Percentiles rank a stretch among this genome's conserved stretches.
These are phyloP conservation scores for Cardamine occulta DNA, from an alignment of 345 rosid species.

Conservation along the genomic window DNA sequence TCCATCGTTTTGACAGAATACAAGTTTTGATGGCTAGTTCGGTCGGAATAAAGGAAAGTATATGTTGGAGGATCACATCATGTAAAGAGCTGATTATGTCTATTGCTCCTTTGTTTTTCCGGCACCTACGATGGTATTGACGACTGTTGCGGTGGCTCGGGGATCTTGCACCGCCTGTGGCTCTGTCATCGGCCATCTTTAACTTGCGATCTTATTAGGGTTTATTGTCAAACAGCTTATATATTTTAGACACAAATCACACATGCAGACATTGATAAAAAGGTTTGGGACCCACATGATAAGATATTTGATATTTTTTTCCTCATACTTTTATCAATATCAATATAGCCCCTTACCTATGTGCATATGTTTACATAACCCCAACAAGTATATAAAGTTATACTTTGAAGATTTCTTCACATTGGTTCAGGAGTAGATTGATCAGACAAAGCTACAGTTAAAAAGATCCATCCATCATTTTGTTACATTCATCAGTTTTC, in stretches of 20 bases:
- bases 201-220: background rate
- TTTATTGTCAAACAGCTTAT: background rate
- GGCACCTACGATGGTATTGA: no score
- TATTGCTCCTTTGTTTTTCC: background rate
- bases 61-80: no score
- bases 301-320: background rate
- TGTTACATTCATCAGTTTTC: background rate
- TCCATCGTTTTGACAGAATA: background rate
- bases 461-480: no score
- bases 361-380: background rate
- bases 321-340: background rate
- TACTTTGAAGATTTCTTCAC: background rate
- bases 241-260: no score
- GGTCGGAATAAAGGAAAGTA: background rate
- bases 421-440: background rate
- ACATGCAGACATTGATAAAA: no score
- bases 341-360: slow-evolving; percentile 2
- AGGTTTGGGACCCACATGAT: background rate
- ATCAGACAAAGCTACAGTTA: no score
- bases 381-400: no score
- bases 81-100: no score
- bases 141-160: no score
- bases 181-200: background rate
- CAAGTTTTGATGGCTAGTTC: background rate
- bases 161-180: background rate